Evolutionary conservation across 805 yeast species (phyloP).

Genomic region (Yamadazyma philogaea): DNA sequence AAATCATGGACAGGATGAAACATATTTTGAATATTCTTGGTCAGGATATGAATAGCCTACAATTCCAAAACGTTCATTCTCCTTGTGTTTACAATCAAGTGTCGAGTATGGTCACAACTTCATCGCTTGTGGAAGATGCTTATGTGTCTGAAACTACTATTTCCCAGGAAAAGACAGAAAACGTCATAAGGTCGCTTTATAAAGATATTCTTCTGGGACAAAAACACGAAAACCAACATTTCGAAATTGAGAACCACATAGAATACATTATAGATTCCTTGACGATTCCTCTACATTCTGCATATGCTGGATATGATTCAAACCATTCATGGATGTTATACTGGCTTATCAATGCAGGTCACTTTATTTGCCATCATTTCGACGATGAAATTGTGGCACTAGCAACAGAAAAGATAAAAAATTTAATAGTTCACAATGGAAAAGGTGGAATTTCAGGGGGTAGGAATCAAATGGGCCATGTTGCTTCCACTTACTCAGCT

Average conservation of each 20-base stretch:
- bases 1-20: slow-evolving; percentile 10
- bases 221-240: slow-evolving; percentile 12
- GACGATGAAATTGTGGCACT: neutral
- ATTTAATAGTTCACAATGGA: slow-evolving; percentile 30
- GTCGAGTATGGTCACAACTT: slow-evolving; percentile 13
- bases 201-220: slow-evolving; percentile 16
- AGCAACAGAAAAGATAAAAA: slow-evolving; percentile 20
- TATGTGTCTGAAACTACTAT: slow-evolving; percentile 35
- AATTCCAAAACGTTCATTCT: slow-evolving; percentile 15
- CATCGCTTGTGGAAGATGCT: slow-evolving; percentile 20
- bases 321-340: slow-evolving; percentile 90
- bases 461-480: slow-evolving; percentile 72
- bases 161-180: slow-evolving; percentile 34
- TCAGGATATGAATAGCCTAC: slow-evolving; percentile 7
- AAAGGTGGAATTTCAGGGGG: slow-evolving; percentile 82
- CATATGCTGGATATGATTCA: slow-evolving; percentile 66
- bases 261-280: slow-evolving; percentile 39
- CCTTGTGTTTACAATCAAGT: slow-evolving; percentile 12
- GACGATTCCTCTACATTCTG: slow-evolving; percentile 44
- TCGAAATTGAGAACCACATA: slow-evolving; percentile 36
- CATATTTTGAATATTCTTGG: slow-evolving; percentile 22
- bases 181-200: slow-evolving; percentile 27
- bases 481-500: slow-evolving; percentile 82
- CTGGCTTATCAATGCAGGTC: slow-evolving; percentile 64
- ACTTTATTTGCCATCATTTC: slow-evolving; percentile 15